Evolutionary conservation across 2,329 filamentous ascomycete genomes (phyloP), one percentile per base, ranked within the genome.

Genomic region (Amauroascus niger): DNA sequence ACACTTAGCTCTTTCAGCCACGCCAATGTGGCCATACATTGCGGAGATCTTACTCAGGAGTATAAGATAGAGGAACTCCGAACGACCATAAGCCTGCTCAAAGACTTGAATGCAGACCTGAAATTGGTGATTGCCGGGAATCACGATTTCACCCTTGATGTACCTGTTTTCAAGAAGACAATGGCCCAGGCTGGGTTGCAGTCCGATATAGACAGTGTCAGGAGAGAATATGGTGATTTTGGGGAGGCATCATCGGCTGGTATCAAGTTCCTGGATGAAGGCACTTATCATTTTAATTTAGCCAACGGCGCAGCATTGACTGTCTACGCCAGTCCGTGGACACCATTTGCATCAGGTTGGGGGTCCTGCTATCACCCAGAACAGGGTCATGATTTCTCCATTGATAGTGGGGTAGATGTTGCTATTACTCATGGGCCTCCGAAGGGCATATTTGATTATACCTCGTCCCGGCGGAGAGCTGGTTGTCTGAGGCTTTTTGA

Each of bases 341-440:
- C 79, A 0, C 77, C 77, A 0, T 71, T 69, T 0, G 62, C 65
- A 2, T 71, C 71, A 3, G 64, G 66, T 16, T 76, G 75, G 74
- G 77, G 70, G 0, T 81, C 79, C 53, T 75, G 78, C 54, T 81
- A 79, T 60, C 51, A 55, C 3, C 63, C 61, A 5, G 40, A 64
- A 0, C 53, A 65, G 1, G 64, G 64, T 0, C 78, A 79, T 59
- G 50, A 62, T 2, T 73, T 70, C 55, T 49, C 53, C 1, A 65
- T 71, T 18, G 48, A 53, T 1, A 49, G 57, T 0, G 65, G 59
- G 0, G 64, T 70, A 0, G 75, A 82, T 57, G 53, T 81, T 0
- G 74, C 70, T 26, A 72, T 81, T 18, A 81, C 79, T 0, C 78
- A 82, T 53, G 78, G 79, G 0, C 79, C 79, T 1, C 78, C 78